Evolutionary conservation across 169 alveolate species (phyloP).

Genomic region (Toxoplasma gondii): DNA sequence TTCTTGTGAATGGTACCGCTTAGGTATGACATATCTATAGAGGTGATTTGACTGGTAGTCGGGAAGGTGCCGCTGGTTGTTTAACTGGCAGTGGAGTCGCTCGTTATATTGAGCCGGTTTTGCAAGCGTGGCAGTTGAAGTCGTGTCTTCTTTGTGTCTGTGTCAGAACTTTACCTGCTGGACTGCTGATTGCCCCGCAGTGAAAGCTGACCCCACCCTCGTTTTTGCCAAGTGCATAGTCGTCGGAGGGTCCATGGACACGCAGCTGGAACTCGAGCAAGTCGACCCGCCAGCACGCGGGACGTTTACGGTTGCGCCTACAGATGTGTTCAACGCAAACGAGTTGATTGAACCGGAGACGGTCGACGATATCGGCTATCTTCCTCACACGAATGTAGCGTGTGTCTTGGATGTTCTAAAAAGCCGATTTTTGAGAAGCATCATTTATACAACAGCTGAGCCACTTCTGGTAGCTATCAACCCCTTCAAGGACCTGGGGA

Average conservation of each 20-base stretch:
- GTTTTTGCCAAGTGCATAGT: slow-evolving; percentile 46
- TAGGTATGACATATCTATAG: no score
- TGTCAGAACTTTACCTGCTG: slow-evolving; percentile 43
- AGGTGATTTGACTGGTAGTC: no score
- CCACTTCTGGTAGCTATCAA: slow-evolving; percentile 91
- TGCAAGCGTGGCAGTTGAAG: no score
- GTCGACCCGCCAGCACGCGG: slow-evolving; percentile 50
- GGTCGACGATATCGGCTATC: slow-evolving; percentile 88
- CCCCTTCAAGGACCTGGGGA: slow-evolving; percentile 90
- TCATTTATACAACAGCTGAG: slow-evolving; percentile 86
- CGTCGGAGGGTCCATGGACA: slow-evolving; percentile 39
- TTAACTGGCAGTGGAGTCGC: no score
- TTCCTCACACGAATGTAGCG: slow-evolving; percentile 88
- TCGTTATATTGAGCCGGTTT: no score
- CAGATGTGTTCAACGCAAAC: slow-evolving; percentile 49
- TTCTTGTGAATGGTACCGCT: no score
- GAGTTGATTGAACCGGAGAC: slow-evolving; percentile 82
- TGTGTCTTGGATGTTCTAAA: slow-evolving; percentile 87
- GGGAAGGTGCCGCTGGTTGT: no score
- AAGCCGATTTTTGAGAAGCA: not conserved
- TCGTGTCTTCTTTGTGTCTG: not conserved
- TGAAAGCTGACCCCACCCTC: slow-evolving; percentile 45
- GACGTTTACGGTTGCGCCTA: slow-evolving; percentile 1
- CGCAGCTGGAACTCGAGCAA: slow-evolving; percentile 24
- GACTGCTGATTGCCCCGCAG: slow-evolving; percentile 61